Conservation (phyloP, 352 stramenopile species). For the Globisporangium emineosum region DNA sequence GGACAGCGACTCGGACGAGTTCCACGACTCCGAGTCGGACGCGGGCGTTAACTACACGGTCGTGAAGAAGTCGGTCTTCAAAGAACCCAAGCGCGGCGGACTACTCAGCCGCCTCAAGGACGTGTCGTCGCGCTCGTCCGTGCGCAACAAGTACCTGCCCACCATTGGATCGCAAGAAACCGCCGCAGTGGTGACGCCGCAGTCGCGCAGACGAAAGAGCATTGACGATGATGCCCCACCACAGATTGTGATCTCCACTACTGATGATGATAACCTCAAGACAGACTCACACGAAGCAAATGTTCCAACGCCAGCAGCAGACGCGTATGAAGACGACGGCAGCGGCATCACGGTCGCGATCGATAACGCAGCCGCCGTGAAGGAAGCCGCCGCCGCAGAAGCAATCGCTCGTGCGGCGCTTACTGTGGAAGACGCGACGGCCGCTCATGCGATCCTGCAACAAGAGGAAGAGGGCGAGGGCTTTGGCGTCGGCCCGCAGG, state of each 20-base stretch:
- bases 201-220: background rate
- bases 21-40: slow-evolving; percentile 22
- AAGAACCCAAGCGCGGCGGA: slow-evolving; percentile 21
- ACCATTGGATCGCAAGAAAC: background rate
- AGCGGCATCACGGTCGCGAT: slow-evolving; percentile 56
- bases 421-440: background rate
- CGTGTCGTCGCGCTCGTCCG: slow-evolving; percentile 18
- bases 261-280: background rate
- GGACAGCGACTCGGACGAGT: slow-evolving; percentile 21
- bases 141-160: slow-evolving; percentile 27
- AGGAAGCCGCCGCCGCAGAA: background rate
- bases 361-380: background rate
- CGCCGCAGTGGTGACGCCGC: background rate
- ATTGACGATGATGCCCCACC: background rate
- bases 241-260: slow-evolving; percentile 15
- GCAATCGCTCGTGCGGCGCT: background rate
- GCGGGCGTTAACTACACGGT: slow-evolving; percentile 25
- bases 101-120: slow-evolving; percentile 34
- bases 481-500: slow-evolving; percentile 36
- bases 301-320: background rate
- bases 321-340: slow-evolving; percentile 24
- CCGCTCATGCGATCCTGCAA: background rate
- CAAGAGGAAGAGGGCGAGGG: slow-evolving; percentile 16
- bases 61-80: slow-evolving; percentile 74
- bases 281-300: background rate